Base-by-base conservation (phyloP, 2,329 filamentous ascomycete species). In the Chaetomiaceae sp. region DNA sequence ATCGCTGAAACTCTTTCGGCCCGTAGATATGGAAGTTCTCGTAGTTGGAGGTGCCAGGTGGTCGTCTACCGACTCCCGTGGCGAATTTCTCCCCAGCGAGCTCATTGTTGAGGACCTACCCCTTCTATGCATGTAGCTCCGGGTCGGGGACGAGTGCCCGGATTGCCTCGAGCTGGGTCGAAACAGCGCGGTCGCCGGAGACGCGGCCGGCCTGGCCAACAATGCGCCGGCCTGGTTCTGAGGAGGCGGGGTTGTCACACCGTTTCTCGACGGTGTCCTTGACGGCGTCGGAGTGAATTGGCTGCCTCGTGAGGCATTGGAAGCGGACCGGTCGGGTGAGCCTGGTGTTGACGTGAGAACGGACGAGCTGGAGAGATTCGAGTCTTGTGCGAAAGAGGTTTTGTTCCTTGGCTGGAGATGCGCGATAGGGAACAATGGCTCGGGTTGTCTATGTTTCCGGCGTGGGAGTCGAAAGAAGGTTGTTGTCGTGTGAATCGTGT, bases 1-100 rank as follows among this genome's bases (percentile, higher is more conserved):
- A 61, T 96, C 94, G 48, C 91, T 90, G 62, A 99, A 90, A 69
- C 92, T 97, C 70, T 91, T 94, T 50, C 94, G 82, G 5, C 91
- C 90, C n/a, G 86, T 92, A 0, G 90, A 96, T 1, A 86, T 89
- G 1, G 91, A 96, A 5, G 84, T 91, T 47, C 90, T 79, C n/a
- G 83, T 70, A 21, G 81, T 80, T 4, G 84, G 84, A 3, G 86
- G 83, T 6, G 82, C 75, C 5, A 87, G 78, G 49, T 85, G 82
- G 30, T 86, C 82, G 56, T 90, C 88, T 49, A 84, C 83, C 1
- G 86, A 89, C 49, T 81, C 79, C 58, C 63, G 56, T 2, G 63
- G 63, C 5, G 63, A 63, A 18, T 60, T 57, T 29, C 86, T 84
- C 16, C 85, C 83, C 38, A 92, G 70, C 1, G 92, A 97, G 63